Base-by-base conservation (phyloP, 1,284 basidiomycete genomes). In the Naganishia sp. region DNA sequence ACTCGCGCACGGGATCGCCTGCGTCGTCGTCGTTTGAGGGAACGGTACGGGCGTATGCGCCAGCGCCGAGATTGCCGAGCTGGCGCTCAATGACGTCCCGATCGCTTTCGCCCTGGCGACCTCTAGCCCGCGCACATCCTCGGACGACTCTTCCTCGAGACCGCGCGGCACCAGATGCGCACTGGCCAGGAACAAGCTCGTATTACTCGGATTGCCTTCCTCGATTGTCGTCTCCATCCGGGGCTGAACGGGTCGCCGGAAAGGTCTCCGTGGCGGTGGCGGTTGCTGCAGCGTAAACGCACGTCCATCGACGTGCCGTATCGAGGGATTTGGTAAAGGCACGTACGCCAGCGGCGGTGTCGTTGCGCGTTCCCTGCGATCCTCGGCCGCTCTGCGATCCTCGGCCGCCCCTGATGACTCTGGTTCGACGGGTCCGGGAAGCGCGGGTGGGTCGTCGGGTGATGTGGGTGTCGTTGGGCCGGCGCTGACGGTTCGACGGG, bases 201-300 rank as follows among this genome's bases (percentile, higher is more conserved):
- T 11, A 10, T 49, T 21, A 23, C n/a, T 39, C 31, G 52, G 18
- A 5, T 7, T 21, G 35, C 7, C 39, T 9, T 54, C 6, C 13
- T 31, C 52, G 18, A 17, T 6, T 31, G 52, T 41, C 52, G 10
- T 39, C 18, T 17, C 31, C 35, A 35, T 9, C 7, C 11, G 32
- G 17, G 52, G 52, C 35, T 54, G 52, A 17, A 54, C 10, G 18
- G 52, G 52, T 6, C 52, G 31, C 17, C 52, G 32, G 35, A 54
- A 54, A 18, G 52, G 52, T 3, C 52, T 15, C 4, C 52, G 52
- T 21, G 52, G 52, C 31, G 52, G 50, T 28, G 50, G 50, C 25
- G 50, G 52, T 35, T 54, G 52, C 35, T 54, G 52, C 18, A 54
- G 52, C 35, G 52, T 54, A 21, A 54, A 54, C 21, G 28, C 52